Base-by-base conservation (phyloP, 106 monocot species). In the Dioscorea dumetorum region DNA sequence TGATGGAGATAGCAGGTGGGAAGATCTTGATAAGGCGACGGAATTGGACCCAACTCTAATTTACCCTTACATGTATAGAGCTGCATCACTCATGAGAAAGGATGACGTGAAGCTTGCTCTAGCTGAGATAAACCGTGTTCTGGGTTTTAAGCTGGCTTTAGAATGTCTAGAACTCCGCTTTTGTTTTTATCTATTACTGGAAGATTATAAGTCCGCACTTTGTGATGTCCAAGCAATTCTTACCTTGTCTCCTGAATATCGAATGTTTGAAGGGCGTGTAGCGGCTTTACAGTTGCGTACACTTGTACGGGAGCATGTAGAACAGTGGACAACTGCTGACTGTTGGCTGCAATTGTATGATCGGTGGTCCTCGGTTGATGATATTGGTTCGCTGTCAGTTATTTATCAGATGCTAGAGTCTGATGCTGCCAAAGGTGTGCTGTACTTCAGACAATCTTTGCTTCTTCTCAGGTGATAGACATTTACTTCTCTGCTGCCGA, bases 271-370 rank as follows among this genome's bases (percentile, higher is more conserved):
- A 71, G 99, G 99, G 16, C 75, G 90, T 50, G 99, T 85, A 18
- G 75, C 87, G 34, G 89, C 87, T 74, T 82, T 74, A 11, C 88
- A 93, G 56, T 50, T 99, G 76, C 74, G 87, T n/a, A 87, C 77
- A 16, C 87, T 99, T 66, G 83, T 99, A 3, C 50, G 73, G 31
- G 99, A 88, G 49, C 92, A 99, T 80, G 93, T 99, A 12, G 93
- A 88, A 21, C 78, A 81, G 24, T 93, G 92, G 92, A 99, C 76
- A 12, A 86, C 84, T 53, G 99, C 93, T 17, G 99, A 99, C 69
- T 99, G 99, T 75, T 99, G 99, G 99, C 64, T 99, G 64, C 92
- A 99, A 49, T 85, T 99, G 52, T 99, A 93, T 76, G 99, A 99
- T 50, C 68, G 90, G 50, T 99, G 99, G 99, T 93, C 92, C n/a